Conservation (phyloP, 2,329 filamentous ascomycete species). For the Aspergillus novofumigatus region DNA sequence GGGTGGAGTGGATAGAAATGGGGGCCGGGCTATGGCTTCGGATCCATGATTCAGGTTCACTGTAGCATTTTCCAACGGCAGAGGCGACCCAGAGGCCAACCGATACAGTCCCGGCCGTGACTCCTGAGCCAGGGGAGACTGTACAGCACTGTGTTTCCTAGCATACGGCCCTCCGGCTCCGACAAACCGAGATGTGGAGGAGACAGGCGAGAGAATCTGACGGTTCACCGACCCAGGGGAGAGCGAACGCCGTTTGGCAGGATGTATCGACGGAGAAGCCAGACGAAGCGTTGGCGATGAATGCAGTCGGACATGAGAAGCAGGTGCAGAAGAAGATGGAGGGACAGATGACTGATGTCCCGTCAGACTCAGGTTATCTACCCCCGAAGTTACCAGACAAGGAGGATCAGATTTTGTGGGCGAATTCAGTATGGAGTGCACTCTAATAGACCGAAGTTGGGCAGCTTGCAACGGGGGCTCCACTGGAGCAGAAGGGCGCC, state of each 20-base stretch:
- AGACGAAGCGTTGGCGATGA: slow-evolving; percentile 27
- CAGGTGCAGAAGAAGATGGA: slow-evolving; percentile 7
- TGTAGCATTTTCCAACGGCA: slow-evolving; percentile 22
- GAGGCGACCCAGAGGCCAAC: slow-evolving; percentile 21
- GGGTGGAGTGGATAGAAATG: slow-evolving; percentile 29
- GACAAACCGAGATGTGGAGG: slow-evolving; percentile 34
- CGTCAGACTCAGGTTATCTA: slow-evolving; percentile 21
- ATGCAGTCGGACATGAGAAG: slow-evolving; percentile 24
- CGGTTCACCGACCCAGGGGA: slow-evolving; percentile 30
- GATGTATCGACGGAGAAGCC: slow-evolving; percentile 18
- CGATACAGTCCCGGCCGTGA: slow-evolving; percentile 26
- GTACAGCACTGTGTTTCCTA: slow-evolving; percentile 29
- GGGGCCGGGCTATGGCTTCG: slow-evolving; percentile 11
- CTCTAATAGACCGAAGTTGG: slow-evolving; percentile 34
- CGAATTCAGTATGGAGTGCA: slow-evolving; percentile 41
- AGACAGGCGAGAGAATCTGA: slow-evolving; percentile 32
- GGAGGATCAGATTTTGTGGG: slow-evolving; percentile 24
- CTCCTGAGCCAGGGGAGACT: slow-evolving; percentile 35
- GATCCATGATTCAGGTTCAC: slow-evolving; percentile 19
- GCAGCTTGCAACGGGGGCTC: slow-evolving; percentile 31
- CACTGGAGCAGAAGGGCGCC: slow-evolving; percentile 34
- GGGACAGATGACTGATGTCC: slow-evolving; percentile 15
- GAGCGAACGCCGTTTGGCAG: slow-evolving; percentile 24
- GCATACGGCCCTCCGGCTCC: slow-evolving; percentile 23
- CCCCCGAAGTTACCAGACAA: slow-evolving; percentile 6